Percentiles rank a stretch among this genome's conserved stretches.
Evolutionary conservation across 345 rosid genomes (phyloP).

Genomic region (Acer negundo): DNA sequence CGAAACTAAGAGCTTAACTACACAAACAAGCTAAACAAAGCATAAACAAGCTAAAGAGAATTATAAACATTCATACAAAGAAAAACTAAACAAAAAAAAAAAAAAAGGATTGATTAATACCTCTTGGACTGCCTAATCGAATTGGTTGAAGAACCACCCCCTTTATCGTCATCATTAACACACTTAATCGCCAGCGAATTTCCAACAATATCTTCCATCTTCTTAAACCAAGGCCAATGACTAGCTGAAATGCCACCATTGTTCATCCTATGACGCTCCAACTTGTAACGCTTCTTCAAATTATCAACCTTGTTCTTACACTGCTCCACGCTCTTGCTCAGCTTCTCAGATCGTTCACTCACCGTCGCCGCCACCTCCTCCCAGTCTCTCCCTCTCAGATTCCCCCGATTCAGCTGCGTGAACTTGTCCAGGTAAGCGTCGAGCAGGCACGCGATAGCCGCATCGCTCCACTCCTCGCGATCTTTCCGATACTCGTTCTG

Average conservation of each 20-base stretch:
- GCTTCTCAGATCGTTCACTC: constrained; percentile 70
- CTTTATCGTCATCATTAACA: constrained; percentile 53
- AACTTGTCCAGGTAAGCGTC: constrained; percentile 86
- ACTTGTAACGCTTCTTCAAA: constrained; percentile 84
- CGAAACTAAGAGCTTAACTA: too few relatives aligned
- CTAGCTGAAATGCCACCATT: constrained; percentile 56
- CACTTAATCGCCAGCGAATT: constrained; percentile 48
- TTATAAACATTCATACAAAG: too few relatives aligned
- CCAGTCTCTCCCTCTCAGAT: constrained; percentile 91
- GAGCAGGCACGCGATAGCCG: constrained; percentile 73
- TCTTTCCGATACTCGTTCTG: constrained; percentile 73
- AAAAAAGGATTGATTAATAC: constrained; percentile 27
- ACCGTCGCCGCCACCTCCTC: constrained; percentile 88
- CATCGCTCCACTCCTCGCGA: constrained; percentile 93
- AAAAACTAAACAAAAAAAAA: too few relatives aligned
- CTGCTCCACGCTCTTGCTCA: constrained; percentile 71
- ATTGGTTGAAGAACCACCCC: constrained; percentile 40
- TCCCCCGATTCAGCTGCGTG: constrained; percentile 77
- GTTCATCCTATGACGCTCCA: constrained; percentile 75
- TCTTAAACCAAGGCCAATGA: constrained; percentile 94
- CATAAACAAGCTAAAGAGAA: too few relatives aligned
- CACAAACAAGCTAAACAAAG: too few relatives aligned
- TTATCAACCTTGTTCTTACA: constrained; percentile 95
- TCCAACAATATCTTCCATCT: constrained; percentile 78
- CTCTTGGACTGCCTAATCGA: constrained; percentile 56